Evolutionary conservation across 805 yeast species (phyloP).

Genomic region (Blastobotrys terrestris): DNA sequence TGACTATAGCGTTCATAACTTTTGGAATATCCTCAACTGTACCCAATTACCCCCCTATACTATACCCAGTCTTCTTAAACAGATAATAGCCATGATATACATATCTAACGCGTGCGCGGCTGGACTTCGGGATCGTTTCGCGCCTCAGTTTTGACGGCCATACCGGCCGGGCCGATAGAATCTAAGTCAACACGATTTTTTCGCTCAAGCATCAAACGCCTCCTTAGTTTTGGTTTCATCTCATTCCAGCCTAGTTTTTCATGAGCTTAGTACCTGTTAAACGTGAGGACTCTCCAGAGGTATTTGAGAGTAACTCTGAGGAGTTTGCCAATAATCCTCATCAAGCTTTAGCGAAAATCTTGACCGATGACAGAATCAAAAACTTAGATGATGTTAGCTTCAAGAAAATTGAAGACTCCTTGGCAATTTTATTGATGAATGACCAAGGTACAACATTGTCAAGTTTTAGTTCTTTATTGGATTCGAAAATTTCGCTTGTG

Average conservation of each 20-base stretch:
- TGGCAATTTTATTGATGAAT: background rate
- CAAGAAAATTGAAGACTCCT: background rate
- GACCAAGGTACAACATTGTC: background rate
- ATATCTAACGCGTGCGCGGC: too few relatives aligned
- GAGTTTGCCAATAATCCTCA: background rate
- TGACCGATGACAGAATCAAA: background rate
- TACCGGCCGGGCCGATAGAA: background rate
- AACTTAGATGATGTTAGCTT: background rate
- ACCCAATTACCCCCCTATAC: too few relatives aligned
- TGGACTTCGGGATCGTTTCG: too few relatives aligned
- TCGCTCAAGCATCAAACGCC: too few relatives aligned
- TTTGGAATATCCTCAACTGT: too few relatives aligned
- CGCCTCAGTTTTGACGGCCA: too few relatives aligned
- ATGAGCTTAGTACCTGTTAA: background rate
- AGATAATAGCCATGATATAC: too few relatives aligned
- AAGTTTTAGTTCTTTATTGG: background rate
- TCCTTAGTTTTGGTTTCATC: too few relatives aligned
- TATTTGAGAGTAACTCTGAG: background rate
- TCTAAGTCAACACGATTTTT: too few relatives aligned
- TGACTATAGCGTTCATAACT: too few relatives aligned
- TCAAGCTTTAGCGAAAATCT: background rate
- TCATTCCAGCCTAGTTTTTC: background rate
- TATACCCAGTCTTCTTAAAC: too few relatives aligned
- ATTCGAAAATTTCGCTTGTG: background rate
- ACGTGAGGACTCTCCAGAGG: background rate